phyloP scores from a whole-genome alignment of 805 yeast genomes.

The Torulaspora microellipsoides region DNA sequence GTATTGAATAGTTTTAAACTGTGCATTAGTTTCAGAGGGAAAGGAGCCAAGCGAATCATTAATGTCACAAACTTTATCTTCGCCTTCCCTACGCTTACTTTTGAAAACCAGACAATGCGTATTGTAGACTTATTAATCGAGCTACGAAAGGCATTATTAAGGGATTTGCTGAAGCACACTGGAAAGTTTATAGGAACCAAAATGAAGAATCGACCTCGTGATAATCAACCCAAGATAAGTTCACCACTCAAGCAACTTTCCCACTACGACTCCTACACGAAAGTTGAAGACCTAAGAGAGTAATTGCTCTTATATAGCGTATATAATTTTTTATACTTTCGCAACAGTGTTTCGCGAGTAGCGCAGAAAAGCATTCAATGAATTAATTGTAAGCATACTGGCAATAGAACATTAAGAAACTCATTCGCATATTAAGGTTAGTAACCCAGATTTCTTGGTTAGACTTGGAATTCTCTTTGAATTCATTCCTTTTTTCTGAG shows the following conservation, averaged over 20 bases:
- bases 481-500: too few species aligned
- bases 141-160: conserved; percentile 59
- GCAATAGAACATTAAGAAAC: too few species aligned
- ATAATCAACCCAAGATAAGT: not conserved
- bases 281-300: conserved; percentile 3
- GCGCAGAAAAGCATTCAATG: too few species aligned
- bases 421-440: too few species aligned
- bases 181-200: conserved; percentile 81
- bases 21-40: conserved; percentile 72
- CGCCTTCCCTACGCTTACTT: conserved; percentile 55
- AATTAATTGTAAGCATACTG: too few species aligned
- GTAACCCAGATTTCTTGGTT: too few species aligned
- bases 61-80: conserved; percentile 74
- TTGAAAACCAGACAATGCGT: conserved; percentile 66
- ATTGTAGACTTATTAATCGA: conserved; percentile 59
- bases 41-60: conserved; percentile 60
- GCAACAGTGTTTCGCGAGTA: too few species aligned
- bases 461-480: too few species aligned
- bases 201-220: conserved; percentile 35
- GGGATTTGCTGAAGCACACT: conserved; percentile 55
- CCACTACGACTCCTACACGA: conserved; percentile 7
- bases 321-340: too few species aligned
- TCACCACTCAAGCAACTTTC: conserved; percentile 9
- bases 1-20: conserved; percentile 48
- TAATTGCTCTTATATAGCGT: not conserved